phyloP scores from a whole-genome alignment of 164 flowering plant genomes.

The Liquidambar formosana region DNA sequence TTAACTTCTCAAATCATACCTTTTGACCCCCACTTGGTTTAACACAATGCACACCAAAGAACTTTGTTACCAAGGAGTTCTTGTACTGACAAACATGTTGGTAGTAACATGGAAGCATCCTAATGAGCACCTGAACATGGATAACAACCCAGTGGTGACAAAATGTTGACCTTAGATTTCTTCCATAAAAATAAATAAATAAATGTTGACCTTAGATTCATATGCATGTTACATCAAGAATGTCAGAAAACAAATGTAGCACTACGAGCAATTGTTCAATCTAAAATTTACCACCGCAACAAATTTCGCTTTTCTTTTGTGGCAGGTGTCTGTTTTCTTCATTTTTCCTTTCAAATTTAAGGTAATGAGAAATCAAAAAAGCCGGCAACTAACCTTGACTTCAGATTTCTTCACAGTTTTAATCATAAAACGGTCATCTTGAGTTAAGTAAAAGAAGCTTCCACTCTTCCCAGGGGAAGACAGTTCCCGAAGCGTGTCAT shows the following conservation, averaged over 20 bases:
- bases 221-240: background rate
- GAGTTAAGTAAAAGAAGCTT: constrained; percentile 79
- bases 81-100: constrained; percentile 65
- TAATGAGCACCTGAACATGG: constrained; percentile 62
- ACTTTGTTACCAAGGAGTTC: constrained; percentile 76
- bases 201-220: background rate
- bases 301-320: background rate
- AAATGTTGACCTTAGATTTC: background rate
- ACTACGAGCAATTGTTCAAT: background rate
- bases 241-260: no score
- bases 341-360: background rate
- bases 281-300: constrained; percentile 2
- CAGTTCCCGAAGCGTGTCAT: constrained; percentile 80
- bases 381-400: constrained; percentile 60
- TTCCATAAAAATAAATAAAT: no score
- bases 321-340: background rate
- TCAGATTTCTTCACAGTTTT: constrained; percentile 87
- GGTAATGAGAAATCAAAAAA: constrained; percentile 13
- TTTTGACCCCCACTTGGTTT: constrained; percentile 83
- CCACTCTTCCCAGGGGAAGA: constrained; percentile 96
- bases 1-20: constrained; percentile 30
- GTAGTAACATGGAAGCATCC: constrained; percentile 83
- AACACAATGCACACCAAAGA: constrained; percentile 86
- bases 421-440: constrained; percentile 91
- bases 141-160: constrained; percentile 4